Evolutionary conservation across 768 basidiomycete genomes (phyloP).

Genomic region (Suillus cothurnatus): DNA sequence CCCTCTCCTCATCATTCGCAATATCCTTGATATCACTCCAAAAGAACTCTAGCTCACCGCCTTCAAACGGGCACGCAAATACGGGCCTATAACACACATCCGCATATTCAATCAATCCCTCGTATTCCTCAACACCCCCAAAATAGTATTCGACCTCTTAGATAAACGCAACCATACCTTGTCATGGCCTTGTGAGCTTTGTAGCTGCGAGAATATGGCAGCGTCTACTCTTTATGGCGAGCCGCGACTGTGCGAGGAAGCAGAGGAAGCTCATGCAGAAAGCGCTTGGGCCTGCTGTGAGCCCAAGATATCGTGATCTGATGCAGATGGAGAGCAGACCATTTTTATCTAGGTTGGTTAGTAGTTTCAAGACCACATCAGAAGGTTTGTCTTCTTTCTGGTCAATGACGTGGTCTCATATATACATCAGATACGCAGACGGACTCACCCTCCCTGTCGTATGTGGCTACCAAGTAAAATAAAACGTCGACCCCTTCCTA

Average conservation of each 20-base stretch:
- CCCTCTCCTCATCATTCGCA: too few species aligned
- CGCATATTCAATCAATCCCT: too few species aligned
- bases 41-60: too few species aligned
- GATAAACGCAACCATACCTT: constrained; percentile 66
- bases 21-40: too few species aligned
- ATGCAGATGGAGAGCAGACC: constrained; percentile 56
- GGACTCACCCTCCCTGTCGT: constrained; percentile 55
- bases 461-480: constrained; percentile 56
- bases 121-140: constrained; percentile 63
- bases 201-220: constrained; percentile 72
- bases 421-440: constrained; percentile 48
- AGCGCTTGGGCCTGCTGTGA: constrained; percentile 54
- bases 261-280: constrained; percentile 70
- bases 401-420: neutral
- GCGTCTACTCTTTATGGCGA: constrained; percentile 71
- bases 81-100: constrained; percentile 29
- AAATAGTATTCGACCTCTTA: constrained; percentile 62
- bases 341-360: constrained; percentile 58
- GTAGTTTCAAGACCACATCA: constrained; percentile 38
- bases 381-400: constrained; percentile 24
- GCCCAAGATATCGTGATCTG: constrained; percentile 60
- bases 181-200: constrained; percentile 73
- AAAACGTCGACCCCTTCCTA: constrained; percentile 43
- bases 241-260: constrained; percentile 55
- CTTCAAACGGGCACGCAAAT: too few species aligned